Evolutionary conservation across 129 eudicot genomes (phyloP).

Genomic region (Flaveria brownii): DNA sequence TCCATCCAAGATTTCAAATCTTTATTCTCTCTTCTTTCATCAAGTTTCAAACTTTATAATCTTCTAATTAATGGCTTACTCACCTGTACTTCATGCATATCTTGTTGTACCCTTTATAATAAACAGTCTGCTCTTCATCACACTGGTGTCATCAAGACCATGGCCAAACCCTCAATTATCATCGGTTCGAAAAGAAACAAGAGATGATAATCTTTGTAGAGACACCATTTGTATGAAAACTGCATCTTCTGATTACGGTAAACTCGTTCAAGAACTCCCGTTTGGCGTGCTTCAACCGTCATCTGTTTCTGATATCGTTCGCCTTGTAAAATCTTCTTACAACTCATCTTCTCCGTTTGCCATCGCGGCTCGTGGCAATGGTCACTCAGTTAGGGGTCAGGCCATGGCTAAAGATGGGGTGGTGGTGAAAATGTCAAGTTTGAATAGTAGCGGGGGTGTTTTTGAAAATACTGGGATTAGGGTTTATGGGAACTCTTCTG

Average conservation of each 20-base stretch:
- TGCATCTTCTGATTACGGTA: slow-evolving; percentile 41
- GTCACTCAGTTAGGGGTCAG: slow-evolving; percentile 44
- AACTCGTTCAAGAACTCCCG: slow-evolving; percentile 28
- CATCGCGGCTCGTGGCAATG: slow-evolving; percentile 35
- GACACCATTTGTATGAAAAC: slow-evolving; percentile 26
- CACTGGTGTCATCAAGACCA: slow-evolving; percentile 23
- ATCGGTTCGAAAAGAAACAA: not conserved
- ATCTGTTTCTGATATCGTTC: slow-evolving; percentile 25
- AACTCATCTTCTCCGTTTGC: slow-evolving; percentile 16
- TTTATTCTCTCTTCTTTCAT: slow-evolving; percentile 16
- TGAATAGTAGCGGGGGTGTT: slow-evolving; percentile 17
- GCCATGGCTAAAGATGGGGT: slow-evolving; percentile 44
- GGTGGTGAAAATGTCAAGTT: slow-evolving; percentile 36
- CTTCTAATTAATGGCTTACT: slow-evolving; percentile 14
- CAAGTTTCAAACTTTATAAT: not conserved
- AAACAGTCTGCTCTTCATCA: not conserved
- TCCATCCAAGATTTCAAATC: slow-evolving; percentile 14
- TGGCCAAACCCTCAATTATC: not conserved
- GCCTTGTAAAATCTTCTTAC: slow-evolving; percentile 29
- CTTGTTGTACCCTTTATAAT: slow-evolving; percentile 20
- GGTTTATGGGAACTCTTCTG: slow-evolving; percentile 29
- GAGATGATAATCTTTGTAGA: slow-evolving; percentile 17
- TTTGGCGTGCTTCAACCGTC: slow-evolving; percentile 33
- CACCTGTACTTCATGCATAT: slow-evolving; percentile 13
- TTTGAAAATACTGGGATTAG: slow-evolving; percentile 25